Base-by-base conservation (phyloP, 768 basidiomycete species). In the Phylloporus sp. region DNA sequence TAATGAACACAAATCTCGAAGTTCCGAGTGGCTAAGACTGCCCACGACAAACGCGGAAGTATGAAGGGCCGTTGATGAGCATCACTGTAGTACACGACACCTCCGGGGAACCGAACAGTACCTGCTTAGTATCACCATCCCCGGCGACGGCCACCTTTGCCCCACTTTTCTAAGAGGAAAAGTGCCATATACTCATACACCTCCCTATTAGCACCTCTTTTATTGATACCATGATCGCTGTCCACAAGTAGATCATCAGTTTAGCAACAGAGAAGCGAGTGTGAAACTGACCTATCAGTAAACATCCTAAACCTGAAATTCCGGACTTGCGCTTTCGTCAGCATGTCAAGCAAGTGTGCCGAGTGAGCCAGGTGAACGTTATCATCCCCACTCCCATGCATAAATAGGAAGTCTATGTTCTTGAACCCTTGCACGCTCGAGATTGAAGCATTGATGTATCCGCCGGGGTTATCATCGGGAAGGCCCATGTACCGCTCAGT, bases 401-500 rank as follows among this genome's bases (percentile, higher is more conserved):
- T 90, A 47, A 97, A 81, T 45, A 95, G 68, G 67, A 80, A 98
- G 57, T 92, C 81, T 27, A 86, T 77, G 51, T 88, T 75, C 56
- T 80, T 72, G 76, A 98, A 99, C 4, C 85, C 92, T 10, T 85
- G 86, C 44, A 97, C 92, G 63, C 91, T 85, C 50, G 86, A 84
- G 49, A 99, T 86, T 0, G 91, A 90, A 16, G 90, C 88, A 43
- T 87, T 91, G 59, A 87, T 71, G 73, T 99, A 99, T n/a, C 97
- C 97, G 1, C 74, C 82, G 0, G 80, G 80, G 67, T 98, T 97
- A 10, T 80, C 71, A 15, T 75, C 66, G 0, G 94, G 94, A 23
- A 89, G 77, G 58, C 84, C 82, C 94, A 98, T 94, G 76, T 97
- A 98, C 16, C 97, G 85, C 60, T 99, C 97, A 2, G 97, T 99